These are phyloP conservation scores for Hypoxylon sp. DNA, from an alignment of 2,329 filamentous ascomycete species.

Conservation along the genomic window DNA sequence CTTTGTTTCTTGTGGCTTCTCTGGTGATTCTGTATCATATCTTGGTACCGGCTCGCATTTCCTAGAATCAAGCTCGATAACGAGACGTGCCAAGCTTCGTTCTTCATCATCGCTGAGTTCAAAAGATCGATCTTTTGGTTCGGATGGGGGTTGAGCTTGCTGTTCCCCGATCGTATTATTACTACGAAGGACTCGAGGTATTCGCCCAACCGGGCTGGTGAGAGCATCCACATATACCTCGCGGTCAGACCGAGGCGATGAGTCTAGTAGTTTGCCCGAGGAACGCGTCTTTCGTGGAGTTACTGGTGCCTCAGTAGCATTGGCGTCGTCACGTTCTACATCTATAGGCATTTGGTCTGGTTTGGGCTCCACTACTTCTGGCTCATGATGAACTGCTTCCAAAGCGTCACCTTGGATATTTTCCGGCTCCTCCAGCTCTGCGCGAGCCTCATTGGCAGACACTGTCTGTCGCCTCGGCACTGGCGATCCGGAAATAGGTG, in stretches of 20 bases:
- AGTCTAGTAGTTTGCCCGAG: constrained; percentile 47
- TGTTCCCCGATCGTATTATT: constrained; percentile 13
- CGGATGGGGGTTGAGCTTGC: constrained; percentile 16
- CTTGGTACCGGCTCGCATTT: constrained; percentile 52
- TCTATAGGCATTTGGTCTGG: constrained; percentile 2
- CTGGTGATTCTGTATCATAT: constrained; percentile 51
- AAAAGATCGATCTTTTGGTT: constrained; percentile 51
- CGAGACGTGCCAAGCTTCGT: constrained; percentile 63
- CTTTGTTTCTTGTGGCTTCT: constrained; percentile 41
- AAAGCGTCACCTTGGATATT: constrained; percentile 1
- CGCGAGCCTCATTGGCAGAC: constrained; percentile 13
- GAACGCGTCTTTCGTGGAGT: constrained; percentile 40
- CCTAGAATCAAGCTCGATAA: constrained; percentile 65
- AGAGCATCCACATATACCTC: constrained; percentile 67
- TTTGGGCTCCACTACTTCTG: constrained; percentile 6
- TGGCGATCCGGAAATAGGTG: constrained; percentile 68
- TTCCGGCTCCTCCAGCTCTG: constrained; percentile 24
- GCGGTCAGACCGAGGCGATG: constrained; percentile 61
- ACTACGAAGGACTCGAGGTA: constrained; percentile 50
- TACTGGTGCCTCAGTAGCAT: constrained; percentile 22
- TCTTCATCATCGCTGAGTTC: constrained; percentile 60
- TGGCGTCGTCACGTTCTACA: neutral
- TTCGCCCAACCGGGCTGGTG: constrained; percentile 59
- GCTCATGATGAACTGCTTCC: constrained; percentile 13
- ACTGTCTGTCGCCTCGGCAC: constrained; percentile 51